Percentiles rank a stretch among this genome's conserved stretches.
phyloP scores from a whole-genome alignment of 2,329 filamentous ascomycete species.

The Ophiostoma sp. region DNA sequence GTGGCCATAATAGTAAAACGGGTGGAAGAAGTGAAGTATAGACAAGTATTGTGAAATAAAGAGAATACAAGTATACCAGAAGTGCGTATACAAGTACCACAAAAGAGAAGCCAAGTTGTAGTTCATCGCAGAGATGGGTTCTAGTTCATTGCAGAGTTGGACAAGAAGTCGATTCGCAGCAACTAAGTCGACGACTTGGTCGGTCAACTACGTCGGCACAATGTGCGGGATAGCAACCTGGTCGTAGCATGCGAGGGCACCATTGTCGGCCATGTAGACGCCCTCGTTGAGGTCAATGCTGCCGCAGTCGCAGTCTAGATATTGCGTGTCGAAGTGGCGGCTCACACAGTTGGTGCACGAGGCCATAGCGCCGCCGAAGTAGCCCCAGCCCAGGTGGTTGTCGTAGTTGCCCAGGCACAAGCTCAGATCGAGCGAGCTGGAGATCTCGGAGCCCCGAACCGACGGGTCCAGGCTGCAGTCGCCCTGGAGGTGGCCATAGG shows the following conservation, averaged over 20 bases:
- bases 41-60: too few relatives aligned
- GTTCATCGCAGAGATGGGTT: too few relatives aligned
- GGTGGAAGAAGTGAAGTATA: too few relatives aligned
- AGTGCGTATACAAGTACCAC: too few relatives aligned
- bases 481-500: conserved; percentile 18
- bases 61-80: too few relatives aligned
- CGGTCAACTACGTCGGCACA: background rate
- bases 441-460: background rate
- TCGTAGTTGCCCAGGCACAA: conserved; percentile 25
- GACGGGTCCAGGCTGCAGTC: conserved; percentile 12
- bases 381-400: conserved; percentile 22
- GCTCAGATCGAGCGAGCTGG: conserved; percentile 19
- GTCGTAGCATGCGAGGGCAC: conserved; percentile 21
- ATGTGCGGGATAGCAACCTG: background rate
- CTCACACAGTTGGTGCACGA: conserved; percentile 22
- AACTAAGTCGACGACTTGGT: too few relatives aligned
- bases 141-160: too few relatives aligned
- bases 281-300: conserved; percentile 22
- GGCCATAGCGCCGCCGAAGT: conserved; percentile 20
- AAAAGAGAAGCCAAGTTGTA: too few relatives aligned
- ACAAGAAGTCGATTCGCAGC: too few relatives aligned
- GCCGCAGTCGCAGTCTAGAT: conserved; percentile 24
- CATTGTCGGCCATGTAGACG: conserved; percentile 15
- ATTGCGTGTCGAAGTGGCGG: conserved; percentile 9
- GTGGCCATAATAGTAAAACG: too few relatives aligned